Evolutionary conservation across 139 green algal species (phyloP).

Genomic region (Tetraselmis striata): DNA sequence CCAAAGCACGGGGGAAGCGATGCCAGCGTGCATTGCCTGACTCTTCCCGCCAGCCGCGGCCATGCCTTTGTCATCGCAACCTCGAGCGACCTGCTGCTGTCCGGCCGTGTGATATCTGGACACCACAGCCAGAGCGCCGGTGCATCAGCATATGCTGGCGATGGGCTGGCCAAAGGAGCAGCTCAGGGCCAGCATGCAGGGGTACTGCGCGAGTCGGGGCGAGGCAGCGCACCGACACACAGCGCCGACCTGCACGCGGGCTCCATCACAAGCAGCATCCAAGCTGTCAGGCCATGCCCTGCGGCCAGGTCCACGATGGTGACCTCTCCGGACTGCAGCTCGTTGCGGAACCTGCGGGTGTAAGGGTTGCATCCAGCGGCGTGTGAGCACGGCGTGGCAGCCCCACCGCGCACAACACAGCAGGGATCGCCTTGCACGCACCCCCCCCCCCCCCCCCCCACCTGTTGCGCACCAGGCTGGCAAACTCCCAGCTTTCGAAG

Average conservation of each 20-base stretch:
- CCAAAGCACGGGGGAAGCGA: too few species aligned
- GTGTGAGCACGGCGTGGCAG: too few species aligned
- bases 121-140: too few species aligned
- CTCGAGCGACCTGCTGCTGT: neutral
- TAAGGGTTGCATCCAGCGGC: too few species aligned
- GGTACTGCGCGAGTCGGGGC: too few species aligned
- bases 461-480: neutral
- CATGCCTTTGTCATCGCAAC: neutral
- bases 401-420: too few species aligned
- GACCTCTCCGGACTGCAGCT: neutral
- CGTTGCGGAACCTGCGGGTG: neutral
- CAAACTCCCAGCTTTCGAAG: neutral
- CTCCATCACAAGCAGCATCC: neutral
- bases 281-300: neutral
- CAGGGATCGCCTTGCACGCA: too few species aligned
- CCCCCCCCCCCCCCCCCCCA: too few species aligned
- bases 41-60: neutral
- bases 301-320: neutral
- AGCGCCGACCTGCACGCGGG: neutral
- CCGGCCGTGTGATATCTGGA: neutral
- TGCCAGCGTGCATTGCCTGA: too few species aligned
- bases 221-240: neutral
- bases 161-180: too few species aligned
- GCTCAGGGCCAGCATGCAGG: too few species aligned
- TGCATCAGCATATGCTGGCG: too few species aligned